Evolutionary conservation across 768 basidiomycete species (phyloP).

Genomic region (Leccinellum luteum): DNA sequence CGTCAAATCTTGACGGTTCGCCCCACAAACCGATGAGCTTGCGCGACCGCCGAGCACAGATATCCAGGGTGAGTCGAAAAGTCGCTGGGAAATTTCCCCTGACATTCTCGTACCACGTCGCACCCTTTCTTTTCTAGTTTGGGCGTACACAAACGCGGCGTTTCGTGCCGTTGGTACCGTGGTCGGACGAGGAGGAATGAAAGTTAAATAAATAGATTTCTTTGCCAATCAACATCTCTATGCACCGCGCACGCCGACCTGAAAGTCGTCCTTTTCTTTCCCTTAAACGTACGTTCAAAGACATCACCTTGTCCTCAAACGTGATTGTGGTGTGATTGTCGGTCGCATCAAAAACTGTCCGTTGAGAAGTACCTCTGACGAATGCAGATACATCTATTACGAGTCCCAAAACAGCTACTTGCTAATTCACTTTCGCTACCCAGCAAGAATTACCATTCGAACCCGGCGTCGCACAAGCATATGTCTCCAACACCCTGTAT

Average conservation of each 20-base stretch:
- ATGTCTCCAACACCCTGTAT: not conserved
- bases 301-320: not conserved
- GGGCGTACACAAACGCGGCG: constrained; percentile 27
- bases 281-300: not conserved
- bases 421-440: too few species aligned
- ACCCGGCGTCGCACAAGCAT: constrained; percentile 3
- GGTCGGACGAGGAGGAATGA: constrained; percentile 32
- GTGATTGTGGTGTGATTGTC: not conserved
- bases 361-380: not conserved
- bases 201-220: constrained; percentile 5
- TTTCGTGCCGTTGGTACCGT: constrained; percentile 28
- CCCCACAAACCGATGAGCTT: constrained; percentile 29
- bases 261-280: not conserved
- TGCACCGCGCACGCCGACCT: not conserved
- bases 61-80: constrained; percentile 21
- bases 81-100: not conserved
- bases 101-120: not conserved
- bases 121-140: constrained; percentile 18
- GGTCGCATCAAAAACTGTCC: not conserved
- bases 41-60: constrained; percentile 32
- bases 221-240: constrained; percentile 7
- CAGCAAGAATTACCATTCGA: not conserved
- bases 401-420: too few species aligned
- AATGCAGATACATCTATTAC: too few species aligned
- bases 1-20: constrained; percentile 8